Base-by-base conservation (phyloP, 2,329 filamentous ascomycete species). In the Diaporthe citri region DNA sequence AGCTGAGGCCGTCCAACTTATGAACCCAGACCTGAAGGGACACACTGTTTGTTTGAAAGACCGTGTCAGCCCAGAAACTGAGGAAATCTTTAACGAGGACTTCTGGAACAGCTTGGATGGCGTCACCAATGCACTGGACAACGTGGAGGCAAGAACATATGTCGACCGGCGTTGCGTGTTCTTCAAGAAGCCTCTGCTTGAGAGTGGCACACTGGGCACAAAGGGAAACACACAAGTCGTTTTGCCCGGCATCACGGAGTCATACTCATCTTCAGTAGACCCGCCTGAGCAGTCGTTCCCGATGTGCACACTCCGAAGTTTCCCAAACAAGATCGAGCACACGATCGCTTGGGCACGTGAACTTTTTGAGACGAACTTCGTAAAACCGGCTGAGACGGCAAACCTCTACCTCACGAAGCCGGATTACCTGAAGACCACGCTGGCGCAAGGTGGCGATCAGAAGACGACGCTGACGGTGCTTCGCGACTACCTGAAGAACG, bases 211-310 rank as follows among this genome's bases (percentile, higher is more conserved):
- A 48, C 91, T 99, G n/a, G 97, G 97, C 70, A 98, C 97, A 75
- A 99, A 99, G 89, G 97, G 97, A 81, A 99, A 99, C 86, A 98
- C 95, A 9, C 97, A 99, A 82, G 97, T 99, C 75, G 92, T 99
- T 66, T 90, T 99, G 74, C 97, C 97, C 15, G 90, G 92, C 79
- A 87, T 98, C 77, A 98, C 97, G 0, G 97, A 99, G 85, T 98
- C 97, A 1, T 99, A 99, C 87, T 98, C 97, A 0, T 77, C 88
- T 5, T 98, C 97, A 28, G 96, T 98, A 83, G 97, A 99, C 83
- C 97, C 97, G 1, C 97, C 97, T 0, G 97, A 99, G 88, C 95
- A 98, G 87, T 97, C 97, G 1, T 98, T 99, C 89, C 97, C 97
- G 0, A 98, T 98, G 96, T 99, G 97, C 84, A 98, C 97, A 7